These are phyloP conservation scores for Lagenidium giganteum DNA, from an alignment of 352 stramenopile genomes.

Conservation along the genomic window DNA sequence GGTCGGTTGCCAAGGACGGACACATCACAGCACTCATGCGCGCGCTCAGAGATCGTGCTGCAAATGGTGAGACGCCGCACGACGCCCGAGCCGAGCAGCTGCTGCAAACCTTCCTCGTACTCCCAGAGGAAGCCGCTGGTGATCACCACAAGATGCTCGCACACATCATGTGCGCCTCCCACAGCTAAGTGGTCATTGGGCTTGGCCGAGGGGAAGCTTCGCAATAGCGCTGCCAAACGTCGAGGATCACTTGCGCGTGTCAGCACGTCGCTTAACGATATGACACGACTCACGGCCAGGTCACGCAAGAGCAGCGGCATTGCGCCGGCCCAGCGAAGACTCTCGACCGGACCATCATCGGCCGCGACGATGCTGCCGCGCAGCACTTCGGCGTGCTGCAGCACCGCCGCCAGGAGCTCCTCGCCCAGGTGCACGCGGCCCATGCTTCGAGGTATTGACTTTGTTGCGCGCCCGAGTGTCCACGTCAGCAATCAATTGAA, in stretches of 20 bases:
- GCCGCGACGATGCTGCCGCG: slow-evolving; percentile 37
- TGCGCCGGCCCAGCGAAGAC: slow-evolving; percentile 57
- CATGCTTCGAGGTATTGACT: too few relatives aligned
- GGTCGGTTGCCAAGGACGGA: slow-evolving; percentile 7
- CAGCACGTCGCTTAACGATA: slow-evolving; percentile 33
- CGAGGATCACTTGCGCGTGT: slow-evolving; percentile 7
- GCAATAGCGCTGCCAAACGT: slow-evolving; percentile 7
- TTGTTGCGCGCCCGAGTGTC: too few relatives aligned
- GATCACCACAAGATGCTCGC: slow-evolving; percentile 39
- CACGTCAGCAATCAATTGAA: too few relatives aligned
- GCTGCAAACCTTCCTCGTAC: slow-evolving; percentile 31
- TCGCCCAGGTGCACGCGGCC: slow-evolving; percentile 46
- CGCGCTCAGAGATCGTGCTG: slow-evolving; percentile 60
- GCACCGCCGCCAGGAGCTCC: slow-evolving; percentile 45
- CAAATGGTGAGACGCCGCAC: slow-evolving; percentile 42
- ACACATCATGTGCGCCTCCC: not conserved
- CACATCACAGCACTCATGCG: slow-evolving; percentile 69
- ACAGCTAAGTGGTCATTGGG: too few relatives aligned
- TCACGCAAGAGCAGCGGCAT: slow-evolving; percentile 64
- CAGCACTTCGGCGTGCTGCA: slow-evolving; percentile 52
- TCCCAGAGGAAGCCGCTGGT: slow-evolving; percentile 61
- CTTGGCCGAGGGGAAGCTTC: not conserved
- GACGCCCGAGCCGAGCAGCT: slow-evolving; percentile 32
- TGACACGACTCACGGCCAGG: slow-evolving; percentile 41
- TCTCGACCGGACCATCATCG: slow-evolving; percentile 52